Percentiles rank a stretch among this genome's conserved stretches.
These are phyloP conservation scores for Hyphopichia wangnamkhiaoensis DNA, from an alignment of 1,139 yeast species.

Conservation along the genomic window DNA sequence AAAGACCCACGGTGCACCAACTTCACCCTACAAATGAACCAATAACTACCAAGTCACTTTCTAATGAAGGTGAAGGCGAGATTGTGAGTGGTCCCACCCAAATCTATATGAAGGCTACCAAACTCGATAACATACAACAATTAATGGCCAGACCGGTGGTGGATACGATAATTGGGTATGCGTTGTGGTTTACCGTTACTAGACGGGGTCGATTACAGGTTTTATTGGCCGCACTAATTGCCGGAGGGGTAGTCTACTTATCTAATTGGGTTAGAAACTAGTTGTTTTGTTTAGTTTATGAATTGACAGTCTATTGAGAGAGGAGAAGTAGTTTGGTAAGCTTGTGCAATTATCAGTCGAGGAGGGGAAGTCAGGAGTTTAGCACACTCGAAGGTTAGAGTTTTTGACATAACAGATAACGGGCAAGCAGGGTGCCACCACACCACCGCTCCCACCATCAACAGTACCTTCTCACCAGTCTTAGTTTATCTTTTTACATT, in stretches of 20 bases:
- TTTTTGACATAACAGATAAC: too few relatives aligned
- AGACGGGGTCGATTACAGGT: conserved; percentile 38
- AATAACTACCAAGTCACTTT: neutral
- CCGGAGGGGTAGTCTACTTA: conserved; percentile 3
- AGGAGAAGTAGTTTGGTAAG: too few relatives aligned
- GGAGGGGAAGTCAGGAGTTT: neutral
- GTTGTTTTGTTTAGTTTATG: neutral
- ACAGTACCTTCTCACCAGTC: neutral
- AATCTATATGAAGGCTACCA: conserved; percentile 45
- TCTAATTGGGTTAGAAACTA: neutral
- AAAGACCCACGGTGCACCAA: conserved; percentile 20
- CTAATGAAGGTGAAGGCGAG: conserved; percentile 2
- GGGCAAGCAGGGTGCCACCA: neutral
- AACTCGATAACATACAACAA: conserved; percentile 33
- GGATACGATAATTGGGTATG: conserved; percentile 41
- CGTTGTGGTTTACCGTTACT: conserved; percentile 42
- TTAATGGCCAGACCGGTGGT: conserved; percentile 27
- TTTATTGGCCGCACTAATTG: conserved; percentile 12
- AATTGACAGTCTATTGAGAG: too few relatives aligned
- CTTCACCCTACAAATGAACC: conserved; percentile 11
- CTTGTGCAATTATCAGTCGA: too few relatives aligned
- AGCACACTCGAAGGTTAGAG: too few relatives aligned
- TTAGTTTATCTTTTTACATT: neutral
- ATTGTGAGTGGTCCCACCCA: conserved; percentile 44
- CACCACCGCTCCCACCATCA: too few relatives aligned